Evolutionary conservation across 306 rosid genomes (phyloP).

Genomic region (Malus asiatica): DNA sequence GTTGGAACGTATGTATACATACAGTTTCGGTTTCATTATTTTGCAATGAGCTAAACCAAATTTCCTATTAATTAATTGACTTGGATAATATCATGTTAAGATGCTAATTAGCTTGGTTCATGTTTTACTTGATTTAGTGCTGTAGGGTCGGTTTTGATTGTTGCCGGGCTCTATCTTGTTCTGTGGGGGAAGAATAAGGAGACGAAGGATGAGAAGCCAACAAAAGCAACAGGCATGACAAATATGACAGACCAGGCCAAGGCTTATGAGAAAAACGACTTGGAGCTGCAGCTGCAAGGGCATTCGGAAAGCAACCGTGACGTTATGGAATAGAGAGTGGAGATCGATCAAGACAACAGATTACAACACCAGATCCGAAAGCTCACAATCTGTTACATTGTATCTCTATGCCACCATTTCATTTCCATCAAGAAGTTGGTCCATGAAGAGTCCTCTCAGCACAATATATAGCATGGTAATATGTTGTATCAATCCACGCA

Average conservation of each 20-base stretch:
- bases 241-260: not conserved
- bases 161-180: conserved; percentile 62
- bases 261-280: not conserved
- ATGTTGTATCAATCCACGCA: too few relatives aligned
- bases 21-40: not conserved
- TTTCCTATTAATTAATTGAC: too few relatives aligned
- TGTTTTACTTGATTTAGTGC: conserved; percentile 22
- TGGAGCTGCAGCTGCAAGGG: conserved; percentile 3
- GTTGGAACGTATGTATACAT: conserved; percentile 56
- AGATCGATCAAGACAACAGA: not conserved
- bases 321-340: not conserved
- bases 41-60: too few relatives aligned
- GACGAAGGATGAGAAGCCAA: not conserved
- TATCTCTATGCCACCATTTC: not conserved
- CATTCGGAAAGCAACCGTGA: not conserved
- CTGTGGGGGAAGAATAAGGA: conserved; percentile 73
- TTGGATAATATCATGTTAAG: too few relatives aligned
- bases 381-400: not conserved
- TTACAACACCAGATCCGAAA: not conserved
- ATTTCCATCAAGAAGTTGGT: not conserved
- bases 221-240: not conserved
- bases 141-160: conserved; percentile 49
- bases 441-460: not conserved
- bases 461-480: too few relatives aligned
- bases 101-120: not conserved